A percentile compares a stretch with the other conserved stretches of the same genome.
Evolutionary conservation across 1,284 basidiomycete species (phyloP).

Genomic region (Puccinia sorghi): DNA sequence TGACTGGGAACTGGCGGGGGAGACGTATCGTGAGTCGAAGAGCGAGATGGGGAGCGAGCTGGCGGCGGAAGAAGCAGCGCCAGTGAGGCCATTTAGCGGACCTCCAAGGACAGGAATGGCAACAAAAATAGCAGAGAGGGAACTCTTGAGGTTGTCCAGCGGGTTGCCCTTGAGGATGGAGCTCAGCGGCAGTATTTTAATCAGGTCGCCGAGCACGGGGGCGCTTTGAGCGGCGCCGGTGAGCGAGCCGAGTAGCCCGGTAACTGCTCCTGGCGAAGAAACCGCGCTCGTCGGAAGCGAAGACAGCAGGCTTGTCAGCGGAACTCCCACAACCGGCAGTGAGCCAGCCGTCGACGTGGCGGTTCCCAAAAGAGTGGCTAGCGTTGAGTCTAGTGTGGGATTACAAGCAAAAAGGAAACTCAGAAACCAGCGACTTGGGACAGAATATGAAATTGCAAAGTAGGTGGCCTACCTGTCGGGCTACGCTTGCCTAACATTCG

Average conservation of each 20-base stretch:
- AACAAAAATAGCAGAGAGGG: neutral
- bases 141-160: neutral
- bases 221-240: neutral
- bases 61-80: neutral
- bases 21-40: neutral
- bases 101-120: slow-evolving; percentile 1
- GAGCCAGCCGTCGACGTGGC: neutral
- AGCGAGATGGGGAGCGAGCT: neutral
- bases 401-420: too few species aligned
- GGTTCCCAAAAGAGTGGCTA: neutral
- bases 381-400: neutral
- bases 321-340: neutral
- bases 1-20: slow-evolving; percentile 3
- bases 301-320: neutral
- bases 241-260: neutral
- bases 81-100: neutral
- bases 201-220: neutral
- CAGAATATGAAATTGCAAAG: too few species aligned
- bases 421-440: too few species aligned
- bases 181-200: slow-evolving; percentile 9
- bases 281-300: neutral
- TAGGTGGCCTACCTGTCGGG: too few species aligned
- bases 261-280: neutral
- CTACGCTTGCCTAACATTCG: too few species aligned
- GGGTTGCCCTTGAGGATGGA: slow-evolving; percentile 3